Percentiles rank a stretch among this genome's conserved stretches.
Evolutionary conservation across 1,284 basidiomycete genomes (phyloP).

Genomic region (Porogramme epimiltina): DNA sequence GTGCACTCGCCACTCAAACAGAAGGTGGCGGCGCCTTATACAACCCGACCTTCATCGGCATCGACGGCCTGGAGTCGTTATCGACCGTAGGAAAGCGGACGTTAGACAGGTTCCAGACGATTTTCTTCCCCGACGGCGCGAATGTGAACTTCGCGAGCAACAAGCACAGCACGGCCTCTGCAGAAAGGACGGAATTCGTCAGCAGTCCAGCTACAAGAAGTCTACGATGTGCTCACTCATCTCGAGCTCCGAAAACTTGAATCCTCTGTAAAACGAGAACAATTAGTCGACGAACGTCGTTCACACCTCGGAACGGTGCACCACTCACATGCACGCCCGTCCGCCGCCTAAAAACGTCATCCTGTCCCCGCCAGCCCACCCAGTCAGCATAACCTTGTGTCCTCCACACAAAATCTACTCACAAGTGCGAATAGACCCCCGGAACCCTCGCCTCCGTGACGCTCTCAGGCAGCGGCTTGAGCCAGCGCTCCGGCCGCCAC

Average conservation of each 20-base stretch:
- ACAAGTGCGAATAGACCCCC: constrained; percentile 18
- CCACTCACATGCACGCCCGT: constrained; percentile 22
- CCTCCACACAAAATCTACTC: neutral
- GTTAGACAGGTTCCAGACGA: constrained; percentile 9
- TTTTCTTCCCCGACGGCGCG: constrained; percentile 2
- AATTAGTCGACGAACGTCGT: neutral
- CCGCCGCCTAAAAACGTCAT: constrained; percentile 22
- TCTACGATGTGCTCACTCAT: constrained; percentile 14
- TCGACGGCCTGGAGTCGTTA: neutral
- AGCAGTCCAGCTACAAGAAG: too few relatives aligned
- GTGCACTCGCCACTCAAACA: too few relatives aligned
- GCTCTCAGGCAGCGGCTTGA: constrained; percentile 1
- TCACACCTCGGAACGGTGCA: too few relatives aligned
- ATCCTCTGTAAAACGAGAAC: constrained; percentile 11
- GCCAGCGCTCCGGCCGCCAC: constrained; percentile 21
- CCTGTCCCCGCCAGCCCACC: neutral
- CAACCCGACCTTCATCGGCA: constrained; percentile 7
- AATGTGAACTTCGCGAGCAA: constrained; percentile 13
- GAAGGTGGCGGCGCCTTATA: too few relatives aligned
- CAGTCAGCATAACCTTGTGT: too few relatives aligned
- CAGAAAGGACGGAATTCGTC: neutral
- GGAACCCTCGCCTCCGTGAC: constrained; percentile 11
- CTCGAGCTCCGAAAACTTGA: constrained; percentile 20
- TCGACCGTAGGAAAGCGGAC: constrained; percentile 10
- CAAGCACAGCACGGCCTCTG: constrained; percentile 10